Base-by-base conservation (phyloP, 2,329 filamentous ascomycete genomes). In the Clarireedia hainanense region DNA sequence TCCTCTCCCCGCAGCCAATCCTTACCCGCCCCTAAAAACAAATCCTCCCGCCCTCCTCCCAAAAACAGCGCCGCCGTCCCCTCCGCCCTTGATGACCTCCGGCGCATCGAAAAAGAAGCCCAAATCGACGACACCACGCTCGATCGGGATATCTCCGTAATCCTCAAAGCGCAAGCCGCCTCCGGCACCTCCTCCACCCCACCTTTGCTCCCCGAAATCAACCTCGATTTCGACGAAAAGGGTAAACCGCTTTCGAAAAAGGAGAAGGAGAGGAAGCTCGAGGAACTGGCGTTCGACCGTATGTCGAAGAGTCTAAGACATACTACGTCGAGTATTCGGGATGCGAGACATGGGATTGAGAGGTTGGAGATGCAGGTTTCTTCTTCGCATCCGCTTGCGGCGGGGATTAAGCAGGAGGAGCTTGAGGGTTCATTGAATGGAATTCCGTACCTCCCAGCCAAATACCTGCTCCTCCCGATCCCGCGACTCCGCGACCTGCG, bases 301-400 rank as follows among this genome's bases (percentile, higher is more conserved):
- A 80, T 84, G 74, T 76, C 71, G 62, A 77, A 76, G 59, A 72
- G 74, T 0, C 69, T 84, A n/a, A 72, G 73, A 57, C 76, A 75
- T 15, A 78, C 76, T 3, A 69, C 81, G 5, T 67, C 73, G 30
- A 75, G 76, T 20, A 80, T 84, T 34, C 78, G 75, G 42, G 77
- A 74, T 14, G 78, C 79, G 20, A 80, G 79, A 60, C 74, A 76
- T 52, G 80, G 81, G 10, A 84, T 85, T 50, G 79, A 81, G 63
- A 74, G 79, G 9, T 71, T 84, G 6, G 78, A 83, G 63, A 74
- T 75, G 58, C 74, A 75, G 56, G 73, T 84, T 17, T 72, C 73
- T 17, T 55, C 56, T 24, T 56, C 57, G 17, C 49, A 36, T 9
- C 72, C 75, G 43, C 65, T 65, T 2, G 23, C 26, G 6, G 5